Conservation (phyloP, 441 rosid genomes). For the Flueggea neowawraea region DNA sequence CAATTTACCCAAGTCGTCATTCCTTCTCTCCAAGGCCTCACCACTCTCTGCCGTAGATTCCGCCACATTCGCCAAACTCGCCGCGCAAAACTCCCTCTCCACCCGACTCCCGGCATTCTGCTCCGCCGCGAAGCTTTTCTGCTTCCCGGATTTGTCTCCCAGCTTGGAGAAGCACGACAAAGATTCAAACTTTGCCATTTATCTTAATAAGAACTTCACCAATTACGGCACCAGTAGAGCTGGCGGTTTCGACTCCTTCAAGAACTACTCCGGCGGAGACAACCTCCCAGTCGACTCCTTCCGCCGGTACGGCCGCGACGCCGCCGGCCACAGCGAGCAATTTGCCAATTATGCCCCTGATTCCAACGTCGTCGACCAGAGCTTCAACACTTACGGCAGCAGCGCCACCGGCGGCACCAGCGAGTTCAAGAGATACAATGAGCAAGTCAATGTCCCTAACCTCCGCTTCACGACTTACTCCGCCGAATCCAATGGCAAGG, state of each 20-base stretch:
- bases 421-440: conserved; percentile 54
- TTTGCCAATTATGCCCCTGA: conserved; percentile 50
- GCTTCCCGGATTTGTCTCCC: conserved; percentile 56
- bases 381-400: conserved; percentile 69
- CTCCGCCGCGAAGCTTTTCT: conserved; percentile 70
- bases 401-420: conserved; percentile 66
- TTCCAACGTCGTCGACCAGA: conserved; percentile 69
- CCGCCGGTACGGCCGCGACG: conserved; percentile 65
- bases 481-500: conserved; percentile 44
- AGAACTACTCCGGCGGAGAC: conserved; percentile 45
- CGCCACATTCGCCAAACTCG: conserved; percentile 62
- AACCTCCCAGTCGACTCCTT: conserved; percentile 53
- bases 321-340: conserved; percentile 44
- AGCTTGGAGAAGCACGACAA: conserved; percentile 46
- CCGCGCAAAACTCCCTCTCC: conserved; percentile 47
- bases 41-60: conserved; percentile 61
- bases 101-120: conserved; percentile 58
- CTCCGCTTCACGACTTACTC: conserved; percentile 63
- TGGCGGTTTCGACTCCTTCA: conserved; percentile 52
- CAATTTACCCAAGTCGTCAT: conserved; percentile 37
- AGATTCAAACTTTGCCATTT: conserved; percentile 52
- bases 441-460: conserved; percentile 52
- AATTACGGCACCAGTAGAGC: conserved; percentile 50
- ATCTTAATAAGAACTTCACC: conserved; percentile 60
- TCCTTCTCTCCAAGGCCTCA: conserved; percentile 68